These are phyloP conservation scores for Streptanthus diversifolius DNA, from an alignment of 345 rosid species.

Conservation along the genomic window DNA sequence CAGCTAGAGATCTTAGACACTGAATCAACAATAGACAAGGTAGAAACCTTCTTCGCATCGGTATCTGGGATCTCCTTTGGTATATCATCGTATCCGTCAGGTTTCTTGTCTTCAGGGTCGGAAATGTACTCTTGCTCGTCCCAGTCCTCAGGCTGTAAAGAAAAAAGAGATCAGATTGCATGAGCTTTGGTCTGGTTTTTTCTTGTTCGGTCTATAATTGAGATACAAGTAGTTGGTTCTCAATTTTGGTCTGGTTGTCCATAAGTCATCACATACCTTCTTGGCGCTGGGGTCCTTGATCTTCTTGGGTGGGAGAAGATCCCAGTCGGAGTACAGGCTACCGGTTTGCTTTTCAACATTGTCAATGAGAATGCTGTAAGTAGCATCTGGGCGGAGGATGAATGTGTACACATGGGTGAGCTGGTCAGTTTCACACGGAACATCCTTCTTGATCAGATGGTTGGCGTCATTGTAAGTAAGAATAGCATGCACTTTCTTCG, in stretches of 20 bases:
- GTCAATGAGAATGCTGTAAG: slow-evolving; percentile 86
- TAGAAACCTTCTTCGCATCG: slow-evolving; percentile 79
- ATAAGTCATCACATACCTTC: slow-evolving; percentile 47
- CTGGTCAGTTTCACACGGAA: slow-evolving; percentile 98
- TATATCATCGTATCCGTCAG: slow-evolving; percentile 98
- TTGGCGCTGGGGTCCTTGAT: slow-evolving; percentile 95
- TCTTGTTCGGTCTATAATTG: background rate
- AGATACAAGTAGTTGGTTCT: background rate
- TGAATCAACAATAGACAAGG: background rate
- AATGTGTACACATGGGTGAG: slow-evolving; percentile 92
- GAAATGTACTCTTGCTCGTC: slow-evolving; percentile 84
- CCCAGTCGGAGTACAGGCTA: slow-evolving; percentile 90
- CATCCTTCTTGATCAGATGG: slow-evolving; percentile 95
- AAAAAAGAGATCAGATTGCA: background rate
- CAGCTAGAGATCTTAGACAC: background rate
- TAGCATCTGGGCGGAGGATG: slow-evolving; percentile 86
- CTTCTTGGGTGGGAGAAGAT: slow-evolving; percentile 80
- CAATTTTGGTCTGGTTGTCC: background rate
- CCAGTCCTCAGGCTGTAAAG: slow-evolving; percentile 94
- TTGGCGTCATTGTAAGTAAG: slow-evolving; percentile 74
- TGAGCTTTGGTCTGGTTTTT: background rate
- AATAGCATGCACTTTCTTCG: slow-evolving; percentile 99
- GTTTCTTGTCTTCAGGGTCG: slow-evolving; percentile 94
- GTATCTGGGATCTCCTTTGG: slow-evolving; percentile 83
- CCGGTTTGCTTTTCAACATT: slow-evolving; percentile 93